Evolutionary conservation across 2,329 filamentous ascomycete genomes (phyloP).

Genomic region (Cryoendolithus antarcticus): DNA sequence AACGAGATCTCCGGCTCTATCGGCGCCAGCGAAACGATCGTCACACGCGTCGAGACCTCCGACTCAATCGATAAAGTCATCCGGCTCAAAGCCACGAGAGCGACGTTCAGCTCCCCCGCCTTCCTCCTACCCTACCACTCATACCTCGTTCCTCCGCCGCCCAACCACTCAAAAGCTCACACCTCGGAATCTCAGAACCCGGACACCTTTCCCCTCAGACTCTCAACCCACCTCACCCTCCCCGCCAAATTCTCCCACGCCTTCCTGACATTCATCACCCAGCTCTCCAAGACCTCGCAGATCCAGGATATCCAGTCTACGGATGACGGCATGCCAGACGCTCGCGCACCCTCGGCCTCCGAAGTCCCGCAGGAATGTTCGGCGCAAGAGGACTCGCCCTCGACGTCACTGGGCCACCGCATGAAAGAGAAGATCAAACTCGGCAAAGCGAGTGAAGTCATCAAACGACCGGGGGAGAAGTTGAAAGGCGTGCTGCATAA

Average conservation of each 20-base stretch:
- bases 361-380: not conserved
- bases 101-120: slow-evolving; percentile 35
- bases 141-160: slow-evolving; percentile 35
- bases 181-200: slow-evolving; percentile 29
- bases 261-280: slow-evolving; percentile 41
- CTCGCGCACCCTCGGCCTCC: not conserved
- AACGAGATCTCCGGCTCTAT: slow-evolving; percentile 30
- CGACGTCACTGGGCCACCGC: not conserved
- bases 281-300: slow-evolving; percentile 44
- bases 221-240: slow-evolving; percentile 37
- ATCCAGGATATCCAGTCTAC: slow-evolving; percentile 16
- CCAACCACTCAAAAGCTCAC: slow-evolving; percentile 23
- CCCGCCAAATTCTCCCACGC: slow-evolving; percentile 40
- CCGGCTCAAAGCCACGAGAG: slow-evolving; percentile 24
- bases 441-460: not conserved
- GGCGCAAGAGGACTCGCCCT: too few species aligned
- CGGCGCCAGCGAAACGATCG: not conserved
- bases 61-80: not conserved
- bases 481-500: not conserved
- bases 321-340: not conserved
- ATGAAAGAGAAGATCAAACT: not conserved
- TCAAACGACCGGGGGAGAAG: slow-evolving; percentile 1
- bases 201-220: slow-evolving; percentile 31
- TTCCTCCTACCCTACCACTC: slow-evolving; percentile 44
- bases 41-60: not conserved